A percentile compares a stretch with the other conserved stretches of the same genome.
These are phyloP conservation scores for Carex littledalei DNA, from an alignment of 176 grass and related monocot genomes.

Conservation along the genomic window DNA sequence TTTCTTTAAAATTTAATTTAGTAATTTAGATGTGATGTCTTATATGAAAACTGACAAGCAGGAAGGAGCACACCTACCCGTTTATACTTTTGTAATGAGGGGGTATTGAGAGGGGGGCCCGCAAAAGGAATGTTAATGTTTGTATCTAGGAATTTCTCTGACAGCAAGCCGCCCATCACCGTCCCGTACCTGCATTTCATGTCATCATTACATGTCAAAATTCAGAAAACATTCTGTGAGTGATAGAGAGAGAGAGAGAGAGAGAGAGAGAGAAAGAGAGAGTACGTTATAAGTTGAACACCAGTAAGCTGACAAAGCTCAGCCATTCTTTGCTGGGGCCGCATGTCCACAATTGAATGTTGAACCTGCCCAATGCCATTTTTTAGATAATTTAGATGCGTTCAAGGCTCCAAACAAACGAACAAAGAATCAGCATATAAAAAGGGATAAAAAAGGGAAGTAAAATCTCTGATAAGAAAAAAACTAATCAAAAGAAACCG, in stretches of 20 bases:
- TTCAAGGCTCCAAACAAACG: neutral
- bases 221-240: neutral
- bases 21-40: neutral
- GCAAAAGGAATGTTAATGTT: constrained; percentile 78
- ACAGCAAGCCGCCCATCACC: constrained; percentile 85
- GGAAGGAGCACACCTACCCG: constrained; percentile 36
- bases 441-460: neutral
- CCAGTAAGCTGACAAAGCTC: constrained; percentile 83
- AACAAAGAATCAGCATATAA: neutral
- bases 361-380: constrained; percentile 55
- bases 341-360: constrained; percentile 92
- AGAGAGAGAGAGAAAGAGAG: constrained; percentile 20
- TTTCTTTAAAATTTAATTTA: neutral
- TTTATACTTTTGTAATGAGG: constrained; percentile 89
- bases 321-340: constrained; percentile 77
- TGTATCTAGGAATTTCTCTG: constrained; percentile 88
- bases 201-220: neutral
- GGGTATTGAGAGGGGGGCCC: constrained; percentile 78
- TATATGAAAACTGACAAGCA: neutral
- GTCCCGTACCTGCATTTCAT: constrained; percentile 66
- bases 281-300: constrained; percentile 88
- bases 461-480: neutral
- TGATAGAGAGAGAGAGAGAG: neutral
- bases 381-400: constrained; percentile 3
- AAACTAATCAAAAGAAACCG: neutral